phyloP scores from a whole-genome alignment of 2,329 filamentous ascomycete genomes.

The Escovopsis sp. region DNA sequence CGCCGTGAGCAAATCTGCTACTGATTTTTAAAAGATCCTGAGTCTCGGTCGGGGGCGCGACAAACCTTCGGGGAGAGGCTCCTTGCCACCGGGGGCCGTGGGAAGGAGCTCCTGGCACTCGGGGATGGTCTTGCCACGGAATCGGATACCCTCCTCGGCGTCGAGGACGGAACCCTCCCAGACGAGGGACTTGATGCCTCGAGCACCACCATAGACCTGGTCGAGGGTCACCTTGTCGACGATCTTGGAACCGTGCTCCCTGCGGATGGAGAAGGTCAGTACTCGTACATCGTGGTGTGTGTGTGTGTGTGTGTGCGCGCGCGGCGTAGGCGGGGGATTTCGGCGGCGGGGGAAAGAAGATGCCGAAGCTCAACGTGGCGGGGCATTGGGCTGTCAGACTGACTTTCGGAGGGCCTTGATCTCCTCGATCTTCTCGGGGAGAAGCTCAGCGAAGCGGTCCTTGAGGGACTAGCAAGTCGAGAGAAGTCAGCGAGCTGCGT shows the following conservation, averaged over 20 bases:
- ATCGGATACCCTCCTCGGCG: conserved; percentile 96
- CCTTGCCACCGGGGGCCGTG: conserved; percentile 90
- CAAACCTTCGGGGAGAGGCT: conserved; percentile 87
- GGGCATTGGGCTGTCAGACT: conserved; percentile 16
- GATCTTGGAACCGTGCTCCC: conserved; percentile 90
- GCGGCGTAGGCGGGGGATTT: too few relatives aligned
- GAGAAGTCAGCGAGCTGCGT: too few relatives aligned
- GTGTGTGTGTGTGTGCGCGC: background rate
- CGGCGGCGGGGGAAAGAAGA: background rate
- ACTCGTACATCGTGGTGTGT: background rate
- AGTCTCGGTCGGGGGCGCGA: background rate
- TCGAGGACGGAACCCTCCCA: conserved; percentile 99
- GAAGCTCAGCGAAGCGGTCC: conserved; percentile 91
- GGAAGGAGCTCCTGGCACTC: conserved; percentile 96
- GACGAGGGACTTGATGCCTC: conserved; percentile 95
- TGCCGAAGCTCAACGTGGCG: conserved; percentile 7
- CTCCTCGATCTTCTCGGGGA: conserved; percentile 95
- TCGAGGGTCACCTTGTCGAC: conserved; percentile 96
- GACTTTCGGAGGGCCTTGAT: conserved; percentile 98
- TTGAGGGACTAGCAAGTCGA: conserved; percentile 60
- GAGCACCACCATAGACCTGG: conserved; percentile 98
- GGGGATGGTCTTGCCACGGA: conserved; percentile 97
- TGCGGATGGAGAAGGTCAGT: conserved; percentile 23
- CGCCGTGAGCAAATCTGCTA: background rate
- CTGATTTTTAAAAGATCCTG: background rate